Base-by-base conservation (phyloP, 306 rosid genomes). In the Cotoneaster glaucophyllus region DNA sequence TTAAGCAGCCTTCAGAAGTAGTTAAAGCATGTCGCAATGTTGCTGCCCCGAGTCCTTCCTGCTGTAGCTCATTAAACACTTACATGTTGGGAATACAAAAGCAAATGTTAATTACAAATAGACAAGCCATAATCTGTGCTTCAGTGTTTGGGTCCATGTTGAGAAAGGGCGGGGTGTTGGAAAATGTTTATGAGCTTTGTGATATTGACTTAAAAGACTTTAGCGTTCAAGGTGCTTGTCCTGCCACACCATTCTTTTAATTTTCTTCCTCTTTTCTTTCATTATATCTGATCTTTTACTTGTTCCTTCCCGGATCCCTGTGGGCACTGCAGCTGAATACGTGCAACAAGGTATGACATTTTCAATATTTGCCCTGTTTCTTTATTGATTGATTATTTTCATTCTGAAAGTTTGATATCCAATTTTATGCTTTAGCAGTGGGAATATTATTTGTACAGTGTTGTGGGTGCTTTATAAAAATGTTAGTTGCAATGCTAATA, bases 141-240 rank as follows among this genome's bases (percentile, higher is more conserved):
- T 86, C 97, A 41, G 84, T 90, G 79, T 95, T 95, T 74, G 99
- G 99, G 52, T 90, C 99, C 75, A 83, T 86, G 88, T 89, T 95
- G 69, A 90, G 97, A 48, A 90, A 91, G 82, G 93, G 93, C 44
- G 97, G 99, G 81, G 90, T 95, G 22, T 77, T 88, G 86, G 83
- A 90, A 54, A 88, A 95, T 88, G 82, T 95, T 79, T 95, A 88
- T 77, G 86, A 90, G 85, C 99, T 95, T 73, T 95, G 99, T 78
- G 97, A 95, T 45, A 91, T 95, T 34, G 99, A 95, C 80, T 88
- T 95, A 88, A 95, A 95, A 90, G 99, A 95, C 85, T 95, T 95
- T 84, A 95, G 99, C 85, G 82, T 95, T 77, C 99, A 89, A 92
- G 91, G 99, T 95, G 80, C 59, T 37, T 70, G 72, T 74, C 69